Conservation (phyloP, 257 asterid genomes). For the Linderniella brevidens region DNA sequence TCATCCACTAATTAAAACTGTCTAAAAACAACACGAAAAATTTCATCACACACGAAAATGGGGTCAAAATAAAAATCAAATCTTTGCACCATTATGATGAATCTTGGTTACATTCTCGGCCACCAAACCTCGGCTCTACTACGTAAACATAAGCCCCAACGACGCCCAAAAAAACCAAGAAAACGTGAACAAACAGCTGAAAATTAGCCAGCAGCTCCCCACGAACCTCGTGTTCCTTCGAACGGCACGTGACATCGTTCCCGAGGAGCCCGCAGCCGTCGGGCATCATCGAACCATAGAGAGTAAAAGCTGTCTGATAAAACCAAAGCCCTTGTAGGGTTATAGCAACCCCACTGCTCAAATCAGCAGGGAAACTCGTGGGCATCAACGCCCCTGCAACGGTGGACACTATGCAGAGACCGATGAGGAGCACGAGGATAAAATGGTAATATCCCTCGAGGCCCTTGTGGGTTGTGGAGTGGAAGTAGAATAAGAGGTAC, state of each 20-base stretch:
- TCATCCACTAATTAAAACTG: too few species aligned
- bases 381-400: constrained; percentile 68
- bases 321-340: constrained; percentile 98
- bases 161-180: constrained; percentile 37
- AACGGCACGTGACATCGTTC: constrained; percentile 32
- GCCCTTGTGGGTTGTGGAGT: constrained; percentile 90
- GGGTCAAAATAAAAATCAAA: too few species aligned
- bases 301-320: constrained; percentile 92
- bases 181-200: constrained; percentile 46
- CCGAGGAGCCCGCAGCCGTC: constrained; percentile 48
- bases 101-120: too few species aligned
- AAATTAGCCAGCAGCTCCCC: constrained; percentile 72
- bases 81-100: too few species aligned
- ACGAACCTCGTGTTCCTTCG: constrained; percentile 34
- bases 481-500: constrained; percentile 75
- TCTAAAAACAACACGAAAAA: too few species aligned
- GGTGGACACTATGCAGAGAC: constrained; percentile 56
- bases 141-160: constrained; percentile 39
- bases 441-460: constrained; percentile 90
- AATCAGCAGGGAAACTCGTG: constrained; percentile 57
- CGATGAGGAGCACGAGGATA: constrained; percentile 75
- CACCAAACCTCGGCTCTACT: constrained; percentile 20
- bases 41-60: too few species aligned
- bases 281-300: constrained; percentile 94
- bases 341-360: constrained; percentile 52